Conservation (phyloP, 1,139 yeast genomes). For the Citeromyces siamensis region DNA sequence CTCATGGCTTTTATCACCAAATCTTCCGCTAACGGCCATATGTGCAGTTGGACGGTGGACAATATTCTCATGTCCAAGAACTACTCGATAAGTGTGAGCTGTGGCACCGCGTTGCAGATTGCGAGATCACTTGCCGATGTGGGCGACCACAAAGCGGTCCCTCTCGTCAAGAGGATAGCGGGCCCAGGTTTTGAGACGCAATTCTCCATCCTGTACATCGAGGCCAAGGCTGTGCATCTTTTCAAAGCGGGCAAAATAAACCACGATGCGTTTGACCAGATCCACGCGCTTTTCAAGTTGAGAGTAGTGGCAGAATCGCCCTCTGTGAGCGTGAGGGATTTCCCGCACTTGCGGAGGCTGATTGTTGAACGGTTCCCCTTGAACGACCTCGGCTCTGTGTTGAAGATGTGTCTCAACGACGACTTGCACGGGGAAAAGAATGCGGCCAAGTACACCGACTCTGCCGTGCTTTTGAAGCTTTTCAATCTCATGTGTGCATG, state of each 20-base stretch:
- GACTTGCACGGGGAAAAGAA: not conserved
- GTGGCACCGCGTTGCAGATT: not conserved
- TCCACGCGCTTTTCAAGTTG: not conserved
- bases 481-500: not conserved
- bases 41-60: slow-evolving; percentile 2
- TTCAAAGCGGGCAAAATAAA: not conserved
- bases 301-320: not conserved
- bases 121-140: not conserved
- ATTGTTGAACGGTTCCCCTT: not conserved
- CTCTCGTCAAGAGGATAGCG: not conserved
- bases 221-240: not conserved
- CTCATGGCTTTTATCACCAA: not conserved
- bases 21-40: not conserved
- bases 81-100: not conserved
- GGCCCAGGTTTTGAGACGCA: not conserved
- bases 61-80: not conserved
- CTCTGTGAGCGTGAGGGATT: not conserved
- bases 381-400: not conserved
- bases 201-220: not conserved
- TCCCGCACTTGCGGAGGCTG: not conserved
- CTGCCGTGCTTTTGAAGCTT: not conserved
- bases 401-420: not conserved
- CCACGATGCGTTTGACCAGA: not conserved
- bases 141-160: not conserved
- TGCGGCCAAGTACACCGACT: not conserved